Base-by-base conservation (phyloP, 768 basidiomycete genomes). In the Tulasnella sp. region DNA sequence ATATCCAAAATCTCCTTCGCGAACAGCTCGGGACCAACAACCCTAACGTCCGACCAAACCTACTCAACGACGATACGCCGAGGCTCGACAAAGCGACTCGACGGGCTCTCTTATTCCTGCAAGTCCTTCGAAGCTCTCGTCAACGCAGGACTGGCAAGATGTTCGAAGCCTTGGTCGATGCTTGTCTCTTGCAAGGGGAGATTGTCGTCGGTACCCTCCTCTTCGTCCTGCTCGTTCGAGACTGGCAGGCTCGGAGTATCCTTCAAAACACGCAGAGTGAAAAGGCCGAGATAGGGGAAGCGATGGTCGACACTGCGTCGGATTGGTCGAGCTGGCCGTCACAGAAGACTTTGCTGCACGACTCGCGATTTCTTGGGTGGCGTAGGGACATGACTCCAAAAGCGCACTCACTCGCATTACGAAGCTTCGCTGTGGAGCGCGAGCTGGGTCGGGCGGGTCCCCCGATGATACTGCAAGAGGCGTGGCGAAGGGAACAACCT, bases 161-260 rank as follows among this genome's bases (percentile, higher is more conserved):
- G 74, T 86, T 81, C 66, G 75, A 76, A 53, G 73, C 74, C 1
- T 69, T 87, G 50, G 74, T 89, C 63, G 72, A 77, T 2, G 76
- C 82, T 8, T 85, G 83, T 58, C 72, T 91, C 19, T 67, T 87
- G 41, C 86, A 90, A 51, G 85, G 86, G 24, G 88, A 91, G 66
- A 81, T 91, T 50, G 76, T 90, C 42, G 74, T 85, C n/a, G 87
- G 80, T 0, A 82, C 84, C 1, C 70, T 89, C 25, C 70, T 88
- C 4, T 85, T 89, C 58, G 83, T 77, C 1, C 69, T 80, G 43
- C 66, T 86, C 19, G 70, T 86, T 44, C 79, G 83, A 63, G 83
- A 87, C 29, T 84, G 77, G 73, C 78, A 85, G 65, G 59, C 53
- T 48, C 46, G 46, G 46, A 21, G n/a, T 5, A 5, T 48, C 8